Percentiles rank a stretch among this genome's conserved stretches.
Evolutionary conservation across 768 basidiomycete genomes (phyloP).

Genomic region (Kockovaella imperatae): DNA sequence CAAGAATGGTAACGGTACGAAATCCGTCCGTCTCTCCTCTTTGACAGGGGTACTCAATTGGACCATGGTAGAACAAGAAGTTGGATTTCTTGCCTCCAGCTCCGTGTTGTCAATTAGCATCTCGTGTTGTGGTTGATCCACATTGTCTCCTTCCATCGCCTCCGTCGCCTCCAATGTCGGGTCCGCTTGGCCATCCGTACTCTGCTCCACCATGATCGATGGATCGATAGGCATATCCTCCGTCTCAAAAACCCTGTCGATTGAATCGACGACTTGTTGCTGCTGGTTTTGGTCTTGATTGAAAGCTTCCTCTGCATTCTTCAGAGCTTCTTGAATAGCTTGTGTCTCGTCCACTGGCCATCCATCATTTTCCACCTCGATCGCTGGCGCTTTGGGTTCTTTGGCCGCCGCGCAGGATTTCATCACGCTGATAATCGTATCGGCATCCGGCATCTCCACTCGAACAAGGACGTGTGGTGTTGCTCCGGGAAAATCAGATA

Average conservation of each 20-base stretch:
- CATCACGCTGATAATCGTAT: slow-evolving; percentile 68
- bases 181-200: background rate
- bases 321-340: slow-evolving; percentile 4
- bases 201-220: background rate
- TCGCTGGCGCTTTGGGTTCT: background rate
- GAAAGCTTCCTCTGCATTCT: slow-evolving; percentile 1
- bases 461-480: slow-evolving; percentile 64
- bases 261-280: too few relatives aligned
- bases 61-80: too few relatives aligned
- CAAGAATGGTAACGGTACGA: slow-evolving; percentile 15
- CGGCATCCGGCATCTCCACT: slow-evolving; percentile 72
- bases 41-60: background rate
- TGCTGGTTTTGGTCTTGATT: background rate
- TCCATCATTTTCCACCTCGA: background rate
- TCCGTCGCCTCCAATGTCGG: background rate
- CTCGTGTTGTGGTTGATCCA: background rate
- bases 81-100: background rate
- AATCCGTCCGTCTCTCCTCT: background rate
- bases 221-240: background rate
- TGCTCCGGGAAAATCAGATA: slow-evolving; percentile 14
- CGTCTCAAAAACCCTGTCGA: background rate
- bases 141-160: background rate
- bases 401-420: slow-evolving; percentile 54
- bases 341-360: background rate
- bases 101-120: background rate